Evolutionary conservation across 2,329 filamentous ascomycete genomes (phyloP).

Genomic region (Diatrype stigma): DNA sequence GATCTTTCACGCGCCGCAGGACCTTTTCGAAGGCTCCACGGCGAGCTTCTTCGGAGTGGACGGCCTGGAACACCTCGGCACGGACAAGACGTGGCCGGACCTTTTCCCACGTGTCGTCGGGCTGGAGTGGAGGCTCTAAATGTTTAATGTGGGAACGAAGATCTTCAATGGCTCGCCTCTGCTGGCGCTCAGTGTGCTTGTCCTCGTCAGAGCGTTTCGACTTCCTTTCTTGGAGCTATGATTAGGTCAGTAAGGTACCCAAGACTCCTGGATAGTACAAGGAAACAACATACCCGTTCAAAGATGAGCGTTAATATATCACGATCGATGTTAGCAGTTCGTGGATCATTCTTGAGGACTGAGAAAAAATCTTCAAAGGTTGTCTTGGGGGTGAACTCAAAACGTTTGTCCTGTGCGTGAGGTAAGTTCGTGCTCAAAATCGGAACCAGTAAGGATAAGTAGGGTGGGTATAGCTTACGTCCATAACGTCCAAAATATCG

Average conservation of each 20-base stretch:
- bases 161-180: slow-evolving; percentile 78
- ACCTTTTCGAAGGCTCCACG: slow-evolving; percentile 86
- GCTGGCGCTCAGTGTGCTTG: slow-evolving; percentile 77
- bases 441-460: background rate
- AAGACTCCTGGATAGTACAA: slow-evolving; percentile 14
- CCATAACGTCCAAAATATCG: slow-evolving; percentile 80
- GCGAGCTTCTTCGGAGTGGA: slow-evolving; percentile 78
- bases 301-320: slow-evolving; percentile 79
- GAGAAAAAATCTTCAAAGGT: slow-evolving; percentile 83
- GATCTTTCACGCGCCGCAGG: slow-evolving; percentile 84
- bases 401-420: slow-evolving; percentile 70
- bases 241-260: slow-evolving; percentile 6
- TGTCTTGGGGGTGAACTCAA: slow-evolving; percentile 83
- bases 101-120: slow-evolving; percentile 83
- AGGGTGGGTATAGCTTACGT: slow-evolving; percentile 54
- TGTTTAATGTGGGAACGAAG: slow-evolving; percentile 85
- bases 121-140: slow-evolving; percentile 75
- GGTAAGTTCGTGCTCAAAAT: slow-evolving; percentile 30
- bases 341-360: slow-evolving; percentile 79
- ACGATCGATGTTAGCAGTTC: slow-evolving; percentile 80
- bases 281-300: slow-evolving; percentile 57
- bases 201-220: slow-evolving; percentile 72
- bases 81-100: slow-evolving; percentile 76
- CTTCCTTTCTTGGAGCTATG: slow-evolving; percentile 82
- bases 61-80: slow-evolving; percentile 76